Evolutionary conservation across 345 rosid species (phyloP).

Genomic region (Gossypium arboreum): DNA sequence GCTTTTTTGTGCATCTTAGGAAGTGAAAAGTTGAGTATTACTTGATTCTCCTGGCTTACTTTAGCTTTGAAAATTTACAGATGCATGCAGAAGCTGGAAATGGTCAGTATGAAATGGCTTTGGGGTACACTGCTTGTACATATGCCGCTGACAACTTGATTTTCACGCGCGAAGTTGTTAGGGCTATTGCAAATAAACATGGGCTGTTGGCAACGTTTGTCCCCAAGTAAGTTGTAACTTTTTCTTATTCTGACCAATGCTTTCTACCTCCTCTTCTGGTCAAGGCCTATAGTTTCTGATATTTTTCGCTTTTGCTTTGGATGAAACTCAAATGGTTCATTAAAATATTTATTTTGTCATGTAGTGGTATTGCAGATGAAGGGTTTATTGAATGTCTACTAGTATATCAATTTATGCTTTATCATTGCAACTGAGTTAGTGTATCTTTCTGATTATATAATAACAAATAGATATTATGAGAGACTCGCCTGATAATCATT

Average conservation of each 20-base stretch:
- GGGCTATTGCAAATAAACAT: neutral
- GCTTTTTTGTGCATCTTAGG: neutral
- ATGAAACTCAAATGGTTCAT: slow-evolving; percentile 7
- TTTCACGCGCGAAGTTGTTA: slow-evolving; percentile 37
- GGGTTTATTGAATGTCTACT: neutral
- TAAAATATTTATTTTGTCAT: neutral
- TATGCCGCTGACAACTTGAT: slow-evolving; percentile 81
- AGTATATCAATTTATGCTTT: neutral
- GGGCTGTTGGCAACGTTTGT: neutral
- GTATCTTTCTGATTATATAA: neutral
- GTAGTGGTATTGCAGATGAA: neutral
- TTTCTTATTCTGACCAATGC: neutral
- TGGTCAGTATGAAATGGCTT: slow-evolving; percentile 84
- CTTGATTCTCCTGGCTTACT: slow-evolving; percentile 9
- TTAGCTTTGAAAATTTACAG: slow-evolving; percentile 28
- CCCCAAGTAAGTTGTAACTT: neutral
- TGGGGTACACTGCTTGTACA: slow-evolving; percentile 52
- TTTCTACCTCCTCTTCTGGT: too few species aligned
- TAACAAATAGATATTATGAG: neutral
- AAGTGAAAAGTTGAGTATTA: neutral
- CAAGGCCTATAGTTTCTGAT: too few species aligned
- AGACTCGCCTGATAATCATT: neutral
- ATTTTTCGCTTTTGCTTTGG: too few species aligned
- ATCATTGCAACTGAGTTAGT: neutral
- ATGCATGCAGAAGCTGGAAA: slow-evolving; percentile 86